These are phyloP conservation scores for Fusarium subtropicale DNA, from an alignment of 2,329 filamentous ascomycete species.

Conservation along the genomic window DNA sequence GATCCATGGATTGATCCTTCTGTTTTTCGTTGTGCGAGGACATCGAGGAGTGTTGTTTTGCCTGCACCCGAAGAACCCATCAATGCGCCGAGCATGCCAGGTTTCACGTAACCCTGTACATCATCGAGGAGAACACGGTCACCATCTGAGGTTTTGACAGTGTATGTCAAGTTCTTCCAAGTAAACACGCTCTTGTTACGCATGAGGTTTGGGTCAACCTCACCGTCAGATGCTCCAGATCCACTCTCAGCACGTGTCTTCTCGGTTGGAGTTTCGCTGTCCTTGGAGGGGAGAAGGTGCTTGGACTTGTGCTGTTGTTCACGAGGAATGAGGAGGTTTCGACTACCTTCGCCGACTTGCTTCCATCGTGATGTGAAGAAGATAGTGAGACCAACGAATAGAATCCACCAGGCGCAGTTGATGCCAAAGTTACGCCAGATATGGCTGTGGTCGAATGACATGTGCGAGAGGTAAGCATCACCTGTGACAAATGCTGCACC, in stretches of 20 bases:
- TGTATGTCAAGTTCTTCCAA: slow-evolving; percentile 79
- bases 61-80: slow-evolving; percentile 86
- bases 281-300: slow-evolving; percentile 18
- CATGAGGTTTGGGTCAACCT: slow-evolving; percentile 57
- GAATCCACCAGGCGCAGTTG: slow-evolving; percentile 70
- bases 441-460: slow-evolving; percentile 65
- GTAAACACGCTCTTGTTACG: slow-evolving; percentile 77
- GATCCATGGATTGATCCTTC: slow-evolving; percentile 80
- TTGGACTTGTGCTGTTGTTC: slow-evolving; percentile 61
- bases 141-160: slow-evolving; percentile 69
- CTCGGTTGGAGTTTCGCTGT: background rate
- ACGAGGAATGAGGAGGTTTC: slow-evolving; percentile 70
- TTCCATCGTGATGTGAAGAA: slow-evolving; percentile 68
- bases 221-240: background rate
- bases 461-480: slow-evolving; percentile 65
- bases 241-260: background rate
- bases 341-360: slow-evolving; percentile 62
- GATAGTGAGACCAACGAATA: slow-evolving; percentile 70
- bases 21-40: slow-evolving; percentile 81
- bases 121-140: slow-evolving; percentile 79
- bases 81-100: slow-evolving; percentile 79
- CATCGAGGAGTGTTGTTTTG: slow-evolving; percentile 86
- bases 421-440: slow-evolving; percentile 72
- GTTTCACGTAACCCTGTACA: slow-evolving; percentile 85
- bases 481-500: slow-evolving; percentile 65